Evolutionary conservation across 1,139 yeast genomes (phyloP), one percentile per base, ranked within the genome.

Genomic region (Yamadazyma siamensis): DNA sequence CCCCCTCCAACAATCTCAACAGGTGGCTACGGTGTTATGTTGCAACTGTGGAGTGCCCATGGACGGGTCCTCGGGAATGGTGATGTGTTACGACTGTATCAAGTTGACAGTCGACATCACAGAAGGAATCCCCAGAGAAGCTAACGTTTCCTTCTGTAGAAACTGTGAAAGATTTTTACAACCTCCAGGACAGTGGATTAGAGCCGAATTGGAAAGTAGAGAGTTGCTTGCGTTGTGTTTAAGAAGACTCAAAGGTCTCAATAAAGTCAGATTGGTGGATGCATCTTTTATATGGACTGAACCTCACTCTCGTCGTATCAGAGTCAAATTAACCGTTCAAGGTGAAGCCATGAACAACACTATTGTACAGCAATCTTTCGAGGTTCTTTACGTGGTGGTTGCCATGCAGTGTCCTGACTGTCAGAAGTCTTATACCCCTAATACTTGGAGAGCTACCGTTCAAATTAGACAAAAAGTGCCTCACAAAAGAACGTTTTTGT

Each of bases 331-430:
- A 31, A 87, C 98, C 0, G 95, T 91, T 12, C 98, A 91, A 60
- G 97, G 97, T 41, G 98, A 91, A 61, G 95, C 95, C 22, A 80
- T 87, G 78, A 73, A 84, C 18, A 87, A 87, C 50, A 87, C 96
- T 22, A 86, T 91, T 45, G 79, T 94, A 21, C 97, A 94, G 57
- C 98, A 94, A 60, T 78, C 88, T 20, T 89, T 91, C 56, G 97
- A 88, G 59, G 96, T 91, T 12, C 97, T 91, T 51, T 91, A 83
- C 50, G 81, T 86, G 13, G 98, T 91, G 31, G 71, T 87, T 42
- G 96, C 97, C 21, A 87, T 88, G 81, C 99, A 91, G 66, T 91
- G 99, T 71, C 81, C 97, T 3, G 99, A 91, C 65, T 91, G 99
- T 78, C 97, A 97, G 32, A 87, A 87, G 59, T 82, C 95, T 2